phyloP scores from a whole-genome alignment of 306 rosid genomes.

The Cucurbita moschata region DNA sequence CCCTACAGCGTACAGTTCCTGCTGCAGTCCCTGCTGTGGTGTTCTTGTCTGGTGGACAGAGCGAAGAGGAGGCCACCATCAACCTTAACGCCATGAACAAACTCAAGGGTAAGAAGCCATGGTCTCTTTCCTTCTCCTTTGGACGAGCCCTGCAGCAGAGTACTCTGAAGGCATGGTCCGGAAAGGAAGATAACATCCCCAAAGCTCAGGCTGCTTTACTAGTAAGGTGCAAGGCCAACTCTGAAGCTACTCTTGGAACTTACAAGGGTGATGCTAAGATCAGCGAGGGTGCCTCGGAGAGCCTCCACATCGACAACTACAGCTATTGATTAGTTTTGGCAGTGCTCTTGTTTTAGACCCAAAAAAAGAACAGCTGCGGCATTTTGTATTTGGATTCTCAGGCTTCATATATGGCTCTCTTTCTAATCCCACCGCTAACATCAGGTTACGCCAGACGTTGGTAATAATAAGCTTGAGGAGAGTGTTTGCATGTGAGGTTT shows the following conservation, averaged over 20 bases:
- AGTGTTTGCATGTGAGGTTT: background rate
- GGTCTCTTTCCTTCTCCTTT: conserved; percentile 65
- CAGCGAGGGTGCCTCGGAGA: conserved; percentile 51
- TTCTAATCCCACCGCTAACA: background rate
- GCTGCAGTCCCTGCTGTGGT: conserved; percentile 59
- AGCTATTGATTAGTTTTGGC: conserved; percentile 16
- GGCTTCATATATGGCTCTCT: background rate
- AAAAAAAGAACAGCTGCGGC: background rate
- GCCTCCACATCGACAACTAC: conserved; percentile 54
- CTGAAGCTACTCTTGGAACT: conserved; percentile 60
- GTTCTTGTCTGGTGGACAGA: conserved; percentile 76
- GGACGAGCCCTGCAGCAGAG: conserved; percentile 76
- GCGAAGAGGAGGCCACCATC: conserved; percentile 69
- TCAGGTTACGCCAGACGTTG: background rate
- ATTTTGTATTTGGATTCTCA: background rate
- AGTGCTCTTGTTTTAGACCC: background rate
- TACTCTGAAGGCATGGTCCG: conserved; percentile 66
- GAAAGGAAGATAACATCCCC: conserved; percentile 40
- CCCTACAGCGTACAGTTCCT: conserved; percentile 54
- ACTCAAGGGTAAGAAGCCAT: conserved; percentile 59
- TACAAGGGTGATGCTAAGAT: conserved; percentile 53
- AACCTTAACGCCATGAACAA: conserved; percentile 70
- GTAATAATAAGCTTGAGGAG: conserved; percentile 7
- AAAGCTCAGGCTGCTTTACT: conserved; percentile 53
- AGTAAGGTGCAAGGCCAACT: conserved; percentile 54